Base-by-base conservation (phyloP, 2,329 filamentous ascomycete genomes). In the Clonostachys solani region DNA sequence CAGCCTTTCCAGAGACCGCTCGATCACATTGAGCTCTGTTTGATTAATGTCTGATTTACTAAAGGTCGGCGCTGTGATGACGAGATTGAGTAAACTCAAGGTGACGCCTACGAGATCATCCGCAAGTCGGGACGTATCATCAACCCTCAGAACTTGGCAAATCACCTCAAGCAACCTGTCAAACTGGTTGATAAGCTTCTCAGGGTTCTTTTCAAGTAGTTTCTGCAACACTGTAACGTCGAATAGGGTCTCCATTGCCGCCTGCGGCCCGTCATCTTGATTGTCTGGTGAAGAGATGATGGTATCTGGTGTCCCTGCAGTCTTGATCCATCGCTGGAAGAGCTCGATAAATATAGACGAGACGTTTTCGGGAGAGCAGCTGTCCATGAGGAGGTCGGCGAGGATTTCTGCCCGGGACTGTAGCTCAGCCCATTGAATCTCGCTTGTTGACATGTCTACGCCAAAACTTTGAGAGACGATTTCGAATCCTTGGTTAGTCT, bases 161-260 rank as follows among this genome's bases (percentile, higher is more conserved):
- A 85, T 75, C 3, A 91, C 72, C 42, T 82, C 77, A 3, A 90
- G 66, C 7, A 88, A 73, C 54, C 87, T 81, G 40, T 76, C 75
- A 3, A 86, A 84, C 48, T 82, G 78, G 33, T 74, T 75, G 33
- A 86, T 77, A 12, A 90, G 72, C 51, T 80, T 82, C 18, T 84
- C 78, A 1, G 83, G 77, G 42, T 84, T 76, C 42, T 70, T 74
- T 19, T 80, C 77, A 62, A 89, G 80, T 64, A 90, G 74, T 34
- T 75, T 77, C 56, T 87, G 83, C 8, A 89, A 70, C 1, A 88
- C 64, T 43, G 81, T 81, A 6, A 83, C 72, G 51, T 86, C 74
- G 6, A 77, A 62, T 2, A 90, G 65, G 5, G 73, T 69, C 5
- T 58, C 59, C 4, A 81, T 49, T 0, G 77, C 67, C 42, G 79